These are phyloP conservation scores for Linnemannia exigua DNA, from an alignment of 192 early-diverging fungal species.

Conservation along the genomic window DNA sequence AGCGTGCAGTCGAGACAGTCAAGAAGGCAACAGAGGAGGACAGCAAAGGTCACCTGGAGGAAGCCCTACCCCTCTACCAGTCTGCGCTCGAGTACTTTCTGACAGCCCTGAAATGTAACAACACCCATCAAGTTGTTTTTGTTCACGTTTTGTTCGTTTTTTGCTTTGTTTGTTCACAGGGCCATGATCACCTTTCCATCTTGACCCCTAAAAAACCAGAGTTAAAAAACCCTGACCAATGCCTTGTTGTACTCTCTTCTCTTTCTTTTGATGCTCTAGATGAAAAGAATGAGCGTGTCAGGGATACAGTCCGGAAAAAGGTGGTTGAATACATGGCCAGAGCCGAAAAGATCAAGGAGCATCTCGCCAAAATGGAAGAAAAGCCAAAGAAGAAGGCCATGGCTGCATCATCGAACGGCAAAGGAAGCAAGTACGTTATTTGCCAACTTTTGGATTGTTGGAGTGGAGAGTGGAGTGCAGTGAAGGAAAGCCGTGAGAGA, in stretches of 20 bases:
- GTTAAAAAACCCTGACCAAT: background rate
- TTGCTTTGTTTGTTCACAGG: background rate
- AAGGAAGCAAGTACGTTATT: slow-evolving; percentile 36
- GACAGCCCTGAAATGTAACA: slow-evolving; percentile 91
- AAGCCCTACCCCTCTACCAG: slow-evolving; percentile 91
- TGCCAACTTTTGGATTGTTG: background rate
- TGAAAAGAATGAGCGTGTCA: slow-evolving; percentile 92
- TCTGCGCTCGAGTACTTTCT: slow-evolving; percentile 94
- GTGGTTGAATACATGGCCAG: slow-evolving; percentile 92
- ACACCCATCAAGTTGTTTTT: background rate
- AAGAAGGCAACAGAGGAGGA: slow-evolving; percentile 95
- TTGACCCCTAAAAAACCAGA: background rate
- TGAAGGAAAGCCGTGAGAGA: too few species aligned
- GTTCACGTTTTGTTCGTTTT: background rate
- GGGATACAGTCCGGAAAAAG: slow-evolving; percentile 87
- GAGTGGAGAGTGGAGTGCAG: too few species aligned
- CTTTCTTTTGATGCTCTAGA: slow-evolving; percentile 62
- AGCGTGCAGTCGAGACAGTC: slow-evolving; percentile 94
- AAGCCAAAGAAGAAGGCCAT: slow-evolving; percentile 73
- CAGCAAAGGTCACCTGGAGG: slow-evolving; percentile 87
- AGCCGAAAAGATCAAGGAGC: slow-evolving; percentile 94
- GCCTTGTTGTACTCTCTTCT: background rate
- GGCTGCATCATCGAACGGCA: slow-evolving; percentile 64
- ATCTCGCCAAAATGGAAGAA: slow-evolving; percentile 78
- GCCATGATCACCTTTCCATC: slow-evolving; percentile 5